Conservation (phyloP, 1,139 yeast species). For the Sugiyamaella novakii region DNA sequence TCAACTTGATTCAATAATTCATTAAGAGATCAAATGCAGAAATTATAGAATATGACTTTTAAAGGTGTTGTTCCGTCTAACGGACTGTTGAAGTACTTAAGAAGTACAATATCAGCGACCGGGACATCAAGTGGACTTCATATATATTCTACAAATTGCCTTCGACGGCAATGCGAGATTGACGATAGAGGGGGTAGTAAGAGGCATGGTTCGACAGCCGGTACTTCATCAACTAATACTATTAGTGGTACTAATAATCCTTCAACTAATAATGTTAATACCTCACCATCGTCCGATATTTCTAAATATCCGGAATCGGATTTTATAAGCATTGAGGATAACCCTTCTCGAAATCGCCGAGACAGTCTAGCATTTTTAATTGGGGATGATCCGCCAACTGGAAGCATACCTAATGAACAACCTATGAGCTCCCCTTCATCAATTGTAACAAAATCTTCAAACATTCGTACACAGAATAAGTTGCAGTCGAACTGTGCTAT, state of each 20-base stretch:
- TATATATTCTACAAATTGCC: conserved; percentile 7
- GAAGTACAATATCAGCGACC: conserved; percentile 19
- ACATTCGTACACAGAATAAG: no score
- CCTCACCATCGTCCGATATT: background rate
- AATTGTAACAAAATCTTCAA: background rate
- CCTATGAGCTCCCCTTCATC: background rate
- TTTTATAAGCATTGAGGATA: background rate
- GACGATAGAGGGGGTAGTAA: conserved; percentile 3
- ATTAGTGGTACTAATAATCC: no score
- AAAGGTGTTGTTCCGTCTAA: conserved; percentile 26
- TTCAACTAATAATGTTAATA: background rate
- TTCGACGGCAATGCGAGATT: no score
- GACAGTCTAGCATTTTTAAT: conserved; percentile 21
- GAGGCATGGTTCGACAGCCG: background rate
- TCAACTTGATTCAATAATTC: background rate
- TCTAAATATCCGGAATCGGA: background rate
- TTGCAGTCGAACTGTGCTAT: no score
- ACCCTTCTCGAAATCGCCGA: conserved; percentile 5
- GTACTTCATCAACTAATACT: conserved; percentile 7
- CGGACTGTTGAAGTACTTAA: conserved; percentile 27
- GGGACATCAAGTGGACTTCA: background rate
- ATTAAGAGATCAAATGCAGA: conserved; percentile 14
- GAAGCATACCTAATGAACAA: background rate
- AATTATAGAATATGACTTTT: conserved; percentile 13
- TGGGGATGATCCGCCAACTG: conserved; percentile 16